Conservation (phyloP, 1,139 yeast species). For the Taphrina sp. region DNA sequence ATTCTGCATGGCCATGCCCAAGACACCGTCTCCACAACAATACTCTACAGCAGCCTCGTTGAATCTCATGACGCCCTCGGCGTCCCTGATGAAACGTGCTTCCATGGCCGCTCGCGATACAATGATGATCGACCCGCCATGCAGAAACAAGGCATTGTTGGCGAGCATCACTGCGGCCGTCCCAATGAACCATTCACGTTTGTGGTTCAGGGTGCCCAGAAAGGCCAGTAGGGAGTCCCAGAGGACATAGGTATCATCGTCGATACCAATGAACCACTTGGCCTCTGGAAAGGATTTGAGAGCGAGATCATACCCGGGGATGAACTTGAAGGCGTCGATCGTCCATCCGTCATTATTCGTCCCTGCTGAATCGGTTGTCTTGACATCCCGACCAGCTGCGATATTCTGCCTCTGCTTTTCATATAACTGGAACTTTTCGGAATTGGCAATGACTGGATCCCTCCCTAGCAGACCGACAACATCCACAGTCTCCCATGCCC, state of each 20-base stretch:
- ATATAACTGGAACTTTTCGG: conserved; percentile 10
- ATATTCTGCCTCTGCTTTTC: not conserved
- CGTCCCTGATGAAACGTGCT: conserved; percentile 39
- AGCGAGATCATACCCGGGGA: conserved; percentile 47
- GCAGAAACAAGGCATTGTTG: conserved; percentile 42
- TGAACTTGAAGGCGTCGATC: conserved; percentile 46
- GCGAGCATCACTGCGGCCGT: conserved; percentile 12
- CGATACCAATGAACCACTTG: conserved; percentile 47
- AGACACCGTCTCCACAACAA: conserved; percentile 46
- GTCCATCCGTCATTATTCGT: conserved; percentile 43
- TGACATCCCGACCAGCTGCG: not conserved
- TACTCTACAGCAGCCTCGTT: conserved; percentile 40
- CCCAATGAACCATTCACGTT: conserved; percentile 43
- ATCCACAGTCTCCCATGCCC: conserved; percentile 14
- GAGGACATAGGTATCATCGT: conserved; percentile 45
- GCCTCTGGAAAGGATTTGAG: conserved; percentile 41
- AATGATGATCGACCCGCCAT: conserved; percentile 47
- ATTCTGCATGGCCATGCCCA: conserved; percentile 41
- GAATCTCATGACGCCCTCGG: conserved; percentile 37
- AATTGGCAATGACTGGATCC: not conserved
- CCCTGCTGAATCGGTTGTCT: conserved; percentile 9
- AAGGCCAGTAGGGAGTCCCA: conserved; percentile 42
- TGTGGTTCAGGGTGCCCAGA: conserved; percentile 40
- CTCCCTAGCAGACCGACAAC: conserved; percentile 2
- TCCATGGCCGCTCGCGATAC: conserved; percentile 43